Evolutionary conservation across 2,329 filamentous ascomycete species (phyloP), one percentile per base, ranked within the genome.

Genomic region (Diplocarpon rosae): DNA sequence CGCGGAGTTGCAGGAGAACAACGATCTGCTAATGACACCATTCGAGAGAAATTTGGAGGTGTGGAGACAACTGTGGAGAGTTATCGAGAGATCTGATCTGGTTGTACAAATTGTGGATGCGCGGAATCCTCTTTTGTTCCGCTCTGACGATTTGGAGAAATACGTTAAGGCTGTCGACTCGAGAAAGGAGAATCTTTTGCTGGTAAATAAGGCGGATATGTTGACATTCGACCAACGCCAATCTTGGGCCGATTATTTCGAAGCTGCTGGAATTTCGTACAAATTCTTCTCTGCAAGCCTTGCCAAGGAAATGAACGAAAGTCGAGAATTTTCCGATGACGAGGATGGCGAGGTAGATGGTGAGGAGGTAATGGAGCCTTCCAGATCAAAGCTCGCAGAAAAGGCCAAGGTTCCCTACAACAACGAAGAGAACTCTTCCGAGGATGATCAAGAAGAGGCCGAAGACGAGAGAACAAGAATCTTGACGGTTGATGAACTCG

Each of bases 141-240:
- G 93, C 46, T 95, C 85, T 5, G 90, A 93, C 56, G 92, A 98
- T 69, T 67, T 98, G 49, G 92, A 96, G 61, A 73, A 71, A 53
- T 98, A 98, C 56, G 92, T 98, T 58, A 93, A 95, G 66, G 87
- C 93, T 56, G 83, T 96, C 20, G 84, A 94, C 58, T 66, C 79
- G 1, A 81, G 78, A 62, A 96, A 98, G 70, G 76, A 88, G 62
- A 98, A 96, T 63, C 61, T 98, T 59, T 65, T 98, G 45, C 71
- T 98, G 44, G 90, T 98, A 60, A 98, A 98, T 72, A 98, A 98
- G 72, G 89, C 92, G 37, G 92, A 98, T 66, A 95, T 98, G 92
- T 89, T 98, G 85, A 94, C 89, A 1, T 65, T 79, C 38, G 78
- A 78, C 57, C 93, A 98, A 67, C 73, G 92, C 53, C 75, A 75